These are phyloP conservation scores for Solanum bulbocastanum DNA, from an alignment of 257 asterid genomes.

Conservation along the genomic window DNA sequence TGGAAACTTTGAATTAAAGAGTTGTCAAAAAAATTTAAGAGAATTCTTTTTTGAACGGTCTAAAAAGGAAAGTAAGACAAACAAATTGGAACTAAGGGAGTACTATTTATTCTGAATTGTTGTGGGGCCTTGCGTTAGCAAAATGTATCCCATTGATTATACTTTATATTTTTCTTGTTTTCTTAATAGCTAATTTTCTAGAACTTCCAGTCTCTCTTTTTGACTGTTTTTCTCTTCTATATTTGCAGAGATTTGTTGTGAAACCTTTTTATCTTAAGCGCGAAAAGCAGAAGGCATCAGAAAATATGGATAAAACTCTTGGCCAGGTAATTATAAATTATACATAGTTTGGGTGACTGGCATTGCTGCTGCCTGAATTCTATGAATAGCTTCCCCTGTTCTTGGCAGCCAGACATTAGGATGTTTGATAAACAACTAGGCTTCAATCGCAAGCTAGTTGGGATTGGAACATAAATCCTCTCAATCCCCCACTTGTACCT, in stretches of 20 bases:
- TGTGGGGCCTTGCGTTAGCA: neutral
- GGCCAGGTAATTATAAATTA: slow-evolving; percentile 44
- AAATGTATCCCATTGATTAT: neutral
- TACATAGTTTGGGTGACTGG: neutral
- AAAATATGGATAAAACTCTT: slow-evolving; percentile 51
- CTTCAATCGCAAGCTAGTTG: neutral
- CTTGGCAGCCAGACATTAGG: neutral
- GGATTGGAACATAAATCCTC: neutral
- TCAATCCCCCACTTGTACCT: neutral
- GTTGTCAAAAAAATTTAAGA: neutral
- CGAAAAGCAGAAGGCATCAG: slow-evolving; percentile 61
- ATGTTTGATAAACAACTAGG: neutral
- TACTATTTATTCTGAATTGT: neutral
- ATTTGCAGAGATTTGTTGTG: slow-evolving; percentile 61
- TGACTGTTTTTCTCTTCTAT: slow-evolving; percentile 1
- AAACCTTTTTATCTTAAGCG: slow-evolving; percentile 70
- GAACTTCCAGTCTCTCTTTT: neutral
- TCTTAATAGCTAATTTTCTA: neutral
- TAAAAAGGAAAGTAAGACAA: neutral
- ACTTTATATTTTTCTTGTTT: neutral
- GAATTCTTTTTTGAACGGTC: neutral
- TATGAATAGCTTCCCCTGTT: neutral
- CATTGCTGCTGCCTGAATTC: neutral
- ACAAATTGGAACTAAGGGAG: neutral
- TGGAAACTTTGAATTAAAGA: neutral